A percentile compares a stretch with the other conserved stretches of the same genome.
Conservation (phyloP, 495 filamentous ascomycete genomes). For the Neurospora hispaniola region DNA sequence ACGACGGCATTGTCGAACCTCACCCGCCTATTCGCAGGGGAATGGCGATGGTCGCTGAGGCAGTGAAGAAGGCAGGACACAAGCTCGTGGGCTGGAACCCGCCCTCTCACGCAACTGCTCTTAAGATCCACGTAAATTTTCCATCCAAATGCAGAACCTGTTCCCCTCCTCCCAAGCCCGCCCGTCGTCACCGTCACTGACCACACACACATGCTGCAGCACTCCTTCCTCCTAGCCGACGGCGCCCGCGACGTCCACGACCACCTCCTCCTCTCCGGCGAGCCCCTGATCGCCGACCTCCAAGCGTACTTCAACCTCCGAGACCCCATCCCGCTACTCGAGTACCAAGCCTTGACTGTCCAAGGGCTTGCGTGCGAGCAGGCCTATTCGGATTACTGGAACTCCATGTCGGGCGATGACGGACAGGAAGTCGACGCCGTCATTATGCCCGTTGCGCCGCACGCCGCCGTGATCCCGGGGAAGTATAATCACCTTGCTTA, state of each 20-base stretch:
- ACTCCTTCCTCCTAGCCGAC: slow-evolving; percentile 28
- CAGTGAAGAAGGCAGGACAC: slow-evolving; percentile 29
- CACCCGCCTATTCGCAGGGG: slow-evolving; percentile 41
- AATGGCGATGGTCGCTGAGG: slow-evolving; percentile 25
- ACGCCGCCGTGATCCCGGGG: slow-evolving; percentile 37
- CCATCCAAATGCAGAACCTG: background rate
- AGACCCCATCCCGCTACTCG: slow-evolving; percentile 29
- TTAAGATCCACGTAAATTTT: slow-evolving; percentile 20
- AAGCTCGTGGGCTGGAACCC: slow-evolving; percentile 31
- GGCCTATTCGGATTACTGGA: slow-evolving; percentile 30
- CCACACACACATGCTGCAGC: background rate
- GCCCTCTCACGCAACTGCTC: slow-evolving; percentile 26
- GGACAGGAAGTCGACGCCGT: slow-evolving; percentile 38
- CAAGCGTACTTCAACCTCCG: slow-evolving; percentile 12
- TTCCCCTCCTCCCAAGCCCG: no score
- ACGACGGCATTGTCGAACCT: slow-evolving; percentile 44
- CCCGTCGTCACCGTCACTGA: background rate
- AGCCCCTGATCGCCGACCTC: slow-evolving; percentile 25
- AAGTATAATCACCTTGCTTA: slow-evolving; percentile 26
- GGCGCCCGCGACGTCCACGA: slow-evolving; percentile 28
- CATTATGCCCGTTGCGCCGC: slow-evolving; percentile 45
- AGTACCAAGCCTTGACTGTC: slow-evolving; percentile 18
- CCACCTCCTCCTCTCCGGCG: slow-evolving; percentile 33
- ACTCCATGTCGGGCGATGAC: slow-evolving; percentile 20
- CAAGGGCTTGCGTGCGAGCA: slow-evolving; percentile 18